Evolutionary conservation across 495 filamentous ascomycete species (phyloP), one percentile per base, ranked within the genome.

Genomic region (Cercophora sp.): DNA sequence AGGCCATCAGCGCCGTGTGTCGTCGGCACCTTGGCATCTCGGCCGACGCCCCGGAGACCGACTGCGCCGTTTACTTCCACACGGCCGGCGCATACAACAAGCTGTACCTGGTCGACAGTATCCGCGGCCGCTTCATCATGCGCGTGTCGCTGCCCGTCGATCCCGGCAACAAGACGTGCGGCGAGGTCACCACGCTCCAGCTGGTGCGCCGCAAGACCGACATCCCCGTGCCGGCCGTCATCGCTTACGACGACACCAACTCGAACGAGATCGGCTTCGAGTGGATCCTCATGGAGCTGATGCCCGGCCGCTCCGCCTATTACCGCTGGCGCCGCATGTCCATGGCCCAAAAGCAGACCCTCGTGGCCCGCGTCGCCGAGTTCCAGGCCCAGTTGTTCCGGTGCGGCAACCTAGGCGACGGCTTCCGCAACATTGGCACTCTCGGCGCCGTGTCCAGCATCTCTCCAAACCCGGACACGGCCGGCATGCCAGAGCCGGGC

Each of bases 261-360:
- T 37, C 68, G 5, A 82, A 78, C 53, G 65, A 67, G 8, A 61
- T 84, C 22, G 76, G 75, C 8, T 81, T 78, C 53, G 81, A 83
- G 68, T 85, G 81, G 81, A 75, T 83, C 1, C 52, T 85, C 9
- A 79, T 83, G 75, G 70, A 72, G 15, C 64, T 59, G 51, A 57
- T 83, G 35, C 48, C 66, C 3, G 80, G 81, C 2, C 65, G 40
- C 4, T 59, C 68, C 0, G 66, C 77, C 1, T 48, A 59, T 25
- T 54, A 71, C n/a, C 52, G 67, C 26, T 83, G 78, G 77, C 26
- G 57, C 0, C 58, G 54, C 1, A 64, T 75, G 62, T 36, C 63
- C 4, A 53, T 67, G 50, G 57, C 50, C 2, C 55, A 56, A 10
- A 78, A 80, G 48, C 59, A 65, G 35, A 54, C 49, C 0, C 48